Conservation (phyloP, 2,329 filamentous ascomycete species). For the Cordyceps fumosorosea region DNA sequence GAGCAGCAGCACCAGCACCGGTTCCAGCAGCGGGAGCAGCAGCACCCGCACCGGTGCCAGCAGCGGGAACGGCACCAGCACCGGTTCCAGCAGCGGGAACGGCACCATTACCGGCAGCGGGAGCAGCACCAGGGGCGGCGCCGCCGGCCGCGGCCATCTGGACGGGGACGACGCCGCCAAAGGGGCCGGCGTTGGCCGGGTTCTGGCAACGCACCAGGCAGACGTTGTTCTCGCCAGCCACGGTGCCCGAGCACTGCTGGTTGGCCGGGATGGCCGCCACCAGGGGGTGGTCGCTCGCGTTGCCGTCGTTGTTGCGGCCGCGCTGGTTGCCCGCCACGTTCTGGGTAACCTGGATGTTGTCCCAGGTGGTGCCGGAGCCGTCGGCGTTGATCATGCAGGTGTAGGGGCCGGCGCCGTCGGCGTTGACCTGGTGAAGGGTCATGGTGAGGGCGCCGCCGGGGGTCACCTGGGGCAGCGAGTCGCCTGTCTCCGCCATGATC, state of each 20-base stretch:
- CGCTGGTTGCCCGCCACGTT: slow-evolving; percentile 23
- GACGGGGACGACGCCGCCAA: slow-evolving; percentile 54
- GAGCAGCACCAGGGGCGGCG: not conserved
- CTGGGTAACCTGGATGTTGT: slow-evolving; percentile 45
- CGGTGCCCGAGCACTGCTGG: slow-evolving; percentile 52
- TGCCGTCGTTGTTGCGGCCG: slow-evolving; percentile 37
- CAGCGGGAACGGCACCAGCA: slow-evolving; percentile 12
- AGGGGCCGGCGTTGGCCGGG: slow-evolving; percentile 52
- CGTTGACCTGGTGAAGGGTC: slow-evolving; percentile 62
- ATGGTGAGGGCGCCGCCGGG: slow-evolving; percentile 51
- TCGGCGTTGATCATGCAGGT: slow-evolving; percentile 58
- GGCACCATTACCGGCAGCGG: slow-evolving; percentile 15
- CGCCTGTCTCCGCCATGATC: slow-evolving; percentile 52
- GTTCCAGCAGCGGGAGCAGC: not conserved
- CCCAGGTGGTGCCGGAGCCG: slow-evolving; percentile 48
- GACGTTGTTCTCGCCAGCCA: slow-evolving; percentile 51
- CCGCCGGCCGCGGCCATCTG: slow-evolving; percentile 32
- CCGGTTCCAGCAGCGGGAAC: slow-evolving; percentile 2
- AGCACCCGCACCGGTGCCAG: slow-evolving; percentile 7
- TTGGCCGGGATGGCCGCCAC: slow-evolving; percentile 48
- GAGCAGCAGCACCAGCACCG: not conserved
- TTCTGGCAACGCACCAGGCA: slow-evolving; percentile 60
- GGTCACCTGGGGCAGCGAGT: slow-evolving; percentile 51
- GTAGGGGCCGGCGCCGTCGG: slow-evolving; percentile 60
- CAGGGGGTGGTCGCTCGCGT: slow-evolving; percentile 42